Evolutionary conservation across 2,329 filamentous ascomycete species (phyloP), one percentile per base, ranked within the genome.

Genomic region (Phaeophleospora eucalypticola): DNA sequence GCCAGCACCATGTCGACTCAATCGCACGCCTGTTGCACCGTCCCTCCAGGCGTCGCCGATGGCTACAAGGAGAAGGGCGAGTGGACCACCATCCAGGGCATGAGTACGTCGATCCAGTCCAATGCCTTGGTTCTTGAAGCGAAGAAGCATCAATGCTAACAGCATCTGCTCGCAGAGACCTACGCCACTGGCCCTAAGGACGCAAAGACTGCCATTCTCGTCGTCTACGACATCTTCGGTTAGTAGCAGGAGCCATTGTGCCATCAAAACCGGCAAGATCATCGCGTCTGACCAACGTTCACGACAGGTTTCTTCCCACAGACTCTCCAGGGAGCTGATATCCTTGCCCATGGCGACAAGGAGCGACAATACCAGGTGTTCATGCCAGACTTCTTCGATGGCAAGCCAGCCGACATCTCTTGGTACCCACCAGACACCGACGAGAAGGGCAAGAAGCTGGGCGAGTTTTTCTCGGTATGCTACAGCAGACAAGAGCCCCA

Each of bases 331-430:
- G 80, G 80, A 37, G 79, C 80, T 53, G 80, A 83, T 56, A 82
- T 83, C 58, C 75, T 83, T 35, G 77, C 80, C 20, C 68, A 71
- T 56, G 71, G 74, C 27, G 74, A 83, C 76, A 85, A 86, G 81
- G 68, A 79, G 72, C 66, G 74, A 49, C 81, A 86, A 62, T 93
- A 94, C 74, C 83, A 82, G 58, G 87, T 95, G 57, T 89, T 90
- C 70, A 90, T 96, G 54, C 90, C 90, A 35, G 90, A 96, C 71
- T 91, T 87, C 77, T 95, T 95, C 73, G 79, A 86, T 50, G 89
- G 87, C 65, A 76, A 80, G 56, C 85, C 87, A 29, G 80, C 75
- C 50, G 76, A 79, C 56, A 79, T 82, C 36, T 51, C 45, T 19
- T 51, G 48, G 51, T 58, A 54, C 43, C 59, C 59, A 46, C 79